Conservation (phyloP, 2,329 filamentous ascomycete species). For the Epichloe typhina region DNA sequence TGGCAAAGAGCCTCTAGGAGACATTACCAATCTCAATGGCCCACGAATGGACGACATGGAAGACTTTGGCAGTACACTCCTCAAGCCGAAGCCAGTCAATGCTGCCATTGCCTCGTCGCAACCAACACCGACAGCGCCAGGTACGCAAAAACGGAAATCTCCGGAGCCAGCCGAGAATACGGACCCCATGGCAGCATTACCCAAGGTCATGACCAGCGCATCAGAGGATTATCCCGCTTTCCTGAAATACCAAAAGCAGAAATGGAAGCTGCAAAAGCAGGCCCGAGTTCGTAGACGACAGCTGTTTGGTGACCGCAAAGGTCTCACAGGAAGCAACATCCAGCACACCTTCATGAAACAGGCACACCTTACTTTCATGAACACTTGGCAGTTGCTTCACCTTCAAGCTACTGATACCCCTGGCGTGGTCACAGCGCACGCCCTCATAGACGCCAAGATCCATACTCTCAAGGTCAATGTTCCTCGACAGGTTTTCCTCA, state of each 20-base stretch:
- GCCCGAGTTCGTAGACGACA: slow-evolving; percentile 75
- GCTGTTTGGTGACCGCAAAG: slow-evolving; percentile 76
- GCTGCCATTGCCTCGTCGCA: slow-evolving; percentile 44
- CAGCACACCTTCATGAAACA: slow-evolving; percentile 75
- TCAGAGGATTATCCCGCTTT: slow-evolving; percentile 80
- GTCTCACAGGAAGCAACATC: slow-evolving; percentile 36
- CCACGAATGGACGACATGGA: slow-evolving; percentile 56
- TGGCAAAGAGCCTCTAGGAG: slow-evolving; percentile 52
- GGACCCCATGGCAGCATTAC: slow-evolving; percentile 73
- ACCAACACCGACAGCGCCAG: slow-evolving; percentile 23
- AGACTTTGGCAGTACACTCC: slow-evolving; percentile 59
- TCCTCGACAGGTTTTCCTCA: slow-evolving; percentile 79
- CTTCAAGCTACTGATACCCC: slow-evolving; percentile 71
- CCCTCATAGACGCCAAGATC: slow-evolving; percentile 86
- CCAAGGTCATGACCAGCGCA: slow-evolving; percentile 70
- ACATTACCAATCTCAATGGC: slow-evolving; percentile 54
- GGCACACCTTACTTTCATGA: slow-evolving; percentile 78
- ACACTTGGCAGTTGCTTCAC: slow-evolving; percentile 90
- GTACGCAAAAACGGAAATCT: slow-evolving; percentile 56
- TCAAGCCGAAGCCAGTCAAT: slow-evolving; percentile 49
- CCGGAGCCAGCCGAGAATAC: slow-evolving; percentile 52
- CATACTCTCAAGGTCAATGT: slow-evolving; percentile 82
- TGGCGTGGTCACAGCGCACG: slow-evolving; percentile 76
- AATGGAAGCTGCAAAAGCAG: slow-evolving; percentile 96
- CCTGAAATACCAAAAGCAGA: slow-evolving; percentile 89